These are phyloP conservation scores for Tarenaya hassleriana DNA, from an alignment of 345 rosid genomes.

Conservation along the genomic window DNA sequence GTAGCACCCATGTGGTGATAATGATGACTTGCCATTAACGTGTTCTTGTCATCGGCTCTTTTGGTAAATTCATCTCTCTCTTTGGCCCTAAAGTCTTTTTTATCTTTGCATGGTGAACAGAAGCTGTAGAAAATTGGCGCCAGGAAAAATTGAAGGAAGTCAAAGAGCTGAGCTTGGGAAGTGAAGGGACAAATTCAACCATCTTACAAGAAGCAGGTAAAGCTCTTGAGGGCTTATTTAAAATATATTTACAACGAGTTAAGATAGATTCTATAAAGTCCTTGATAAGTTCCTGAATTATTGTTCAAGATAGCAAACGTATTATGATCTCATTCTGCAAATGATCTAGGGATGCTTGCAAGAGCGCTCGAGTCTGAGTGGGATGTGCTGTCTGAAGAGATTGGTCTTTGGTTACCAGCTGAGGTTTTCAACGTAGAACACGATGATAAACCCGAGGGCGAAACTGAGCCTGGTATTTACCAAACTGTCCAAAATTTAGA, in stretches of 20 bases:
- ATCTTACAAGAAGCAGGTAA: slow-evolving; percentile 63
- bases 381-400: slow-evolving; percentile 67
- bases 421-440: slow-evolving; percentile 61
- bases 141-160: slow-evolving; percentile 67
- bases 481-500: background rate
- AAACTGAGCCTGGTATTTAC: slow-evolving; percentile 59
- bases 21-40: slow-evolving; percentile 1
- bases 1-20: background rate
- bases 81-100: slow-evolving; percentile 9
- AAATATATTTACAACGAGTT: slow-evolving; percentile 12
- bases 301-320: slow-evolving; percentile 5
- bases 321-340: background rate
- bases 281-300: background rate
- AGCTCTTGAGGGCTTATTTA: background rate
- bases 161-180: slow-evolving; percentile 40
- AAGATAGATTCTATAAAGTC: slow-evolving; percentile 1
- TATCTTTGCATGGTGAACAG: slow-evolving; percentile 40
- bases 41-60: slow-evolving; percentile 10
- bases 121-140: slow-evolving; percentile 86
- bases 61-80: slow-evolving; percentile 7
- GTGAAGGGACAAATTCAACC: slow-evolving; percentile 42
- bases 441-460: slow-evolving; percentile 85
- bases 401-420: slow-evolving; percentile 87
- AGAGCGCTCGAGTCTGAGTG: slow-evolving; percentile 78
- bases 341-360: slow-evolving; percentile 46